Base-by-base conservation (phyloP, 2,329 filamentous ascomycete genomes). In the Nannizziopsis arthrosporioides region DNA sequence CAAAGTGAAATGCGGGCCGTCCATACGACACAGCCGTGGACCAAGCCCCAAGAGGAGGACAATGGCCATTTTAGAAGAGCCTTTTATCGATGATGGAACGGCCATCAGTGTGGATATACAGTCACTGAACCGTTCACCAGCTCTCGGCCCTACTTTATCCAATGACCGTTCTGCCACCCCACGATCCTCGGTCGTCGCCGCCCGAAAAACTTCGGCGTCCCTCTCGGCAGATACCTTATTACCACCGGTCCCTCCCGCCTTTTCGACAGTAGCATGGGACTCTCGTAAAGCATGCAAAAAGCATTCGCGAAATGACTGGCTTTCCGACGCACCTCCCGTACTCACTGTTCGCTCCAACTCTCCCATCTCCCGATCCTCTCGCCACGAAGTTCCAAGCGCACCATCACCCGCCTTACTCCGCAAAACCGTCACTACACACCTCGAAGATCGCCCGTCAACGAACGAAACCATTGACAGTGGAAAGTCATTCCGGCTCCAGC, bases 1-100 rank as follows among this genome's bases (percentile, higher is more conserved):
- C 55, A 92, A 89, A 63, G 78, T 85, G 44, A 58, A 56, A 3
- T 58, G 58, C 30, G 55, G 52, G 42, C 44, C 53, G 8, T 57
- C 59, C 18, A 52, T 56, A 36, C 56, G 53, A 34, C 56, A 54
- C 36, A 59, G 54, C 47, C 51, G 52, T 32, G 40, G 44, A 5
- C 15, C 27, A 12, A 52, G 49, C 22, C 39, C 39, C 19, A 32
- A 31, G 8, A 41, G 34, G 14, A 40, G 14, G 3, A 9, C 36
- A n/a, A 19, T 14, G 15, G 27, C 44, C 5, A 47, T 41, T 35
- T 36, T 35, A 12, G 43, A 45, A 38, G 43, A 39, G 32, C 15
- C n/a, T 17, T 12, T 22, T 4, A 8, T 15, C n/a, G 22, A 40
- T 22, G 36, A 14, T 15, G 30, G 10, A 31, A 12, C 22, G 6